phyloP scores from a whole-genome alignment of 257 asterid species.

The Solanum pinnatisectum region DNA sequence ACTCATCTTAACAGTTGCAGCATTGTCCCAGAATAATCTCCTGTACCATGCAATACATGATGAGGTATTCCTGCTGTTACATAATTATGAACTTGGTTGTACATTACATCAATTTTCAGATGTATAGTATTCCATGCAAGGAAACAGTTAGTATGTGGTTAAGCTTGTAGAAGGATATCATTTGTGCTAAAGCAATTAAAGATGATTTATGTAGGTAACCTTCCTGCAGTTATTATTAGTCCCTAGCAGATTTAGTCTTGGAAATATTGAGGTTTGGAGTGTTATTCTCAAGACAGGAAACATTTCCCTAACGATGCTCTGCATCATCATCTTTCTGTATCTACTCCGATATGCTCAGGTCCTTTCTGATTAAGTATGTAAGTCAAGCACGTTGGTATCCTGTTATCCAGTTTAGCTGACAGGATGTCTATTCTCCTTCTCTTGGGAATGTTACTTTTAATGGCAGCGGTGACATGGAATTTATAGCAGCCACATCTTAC shows the following conservation, averaged over 20 bases:
- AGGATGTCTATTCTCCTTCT: background rate
- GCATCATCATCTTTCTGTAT: background rate
- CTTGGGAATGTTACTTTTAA: background rate
- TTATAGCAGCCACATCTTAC: background rate
- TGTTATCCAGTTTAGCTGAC: background rate
- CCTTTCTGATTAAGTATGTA: background rate
- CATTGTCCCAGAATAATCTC: slow-evolving; percentile 45
- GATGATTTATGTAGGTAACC: background rate
- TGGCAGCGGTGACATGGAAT: background rate
- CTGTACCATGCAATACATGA: slow-evolving; percentile 21
- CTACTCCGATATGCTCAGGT: background rate
- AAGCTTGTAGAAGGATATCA: background rate
- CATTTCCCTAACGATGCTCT: background rate
- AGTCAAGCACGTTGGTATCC: background rate
- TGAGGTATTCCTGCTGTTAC: slow-evolving; percentile 37
- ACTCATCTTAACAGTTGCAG: slow-evolving; percentile 36
- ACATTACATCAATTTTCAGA: background rate
- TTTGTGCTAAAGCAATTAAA: background rate
- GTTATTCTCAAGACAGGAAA: background rate
- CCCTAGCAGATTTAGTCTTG: background rate
- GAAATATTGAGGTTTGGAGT: background rate
- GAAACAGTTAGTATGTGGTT: background rate
- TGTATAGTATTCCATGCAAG: background rate
- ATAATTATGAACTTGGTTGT: background rate
- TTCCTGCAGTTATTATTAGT: background rate